Percentiles rank a stretch among this genome's conserved stretches.
Evolutionary conservation across 139 green algal species (phyloP).

Genomic region (Volvox africanus): DNA sequence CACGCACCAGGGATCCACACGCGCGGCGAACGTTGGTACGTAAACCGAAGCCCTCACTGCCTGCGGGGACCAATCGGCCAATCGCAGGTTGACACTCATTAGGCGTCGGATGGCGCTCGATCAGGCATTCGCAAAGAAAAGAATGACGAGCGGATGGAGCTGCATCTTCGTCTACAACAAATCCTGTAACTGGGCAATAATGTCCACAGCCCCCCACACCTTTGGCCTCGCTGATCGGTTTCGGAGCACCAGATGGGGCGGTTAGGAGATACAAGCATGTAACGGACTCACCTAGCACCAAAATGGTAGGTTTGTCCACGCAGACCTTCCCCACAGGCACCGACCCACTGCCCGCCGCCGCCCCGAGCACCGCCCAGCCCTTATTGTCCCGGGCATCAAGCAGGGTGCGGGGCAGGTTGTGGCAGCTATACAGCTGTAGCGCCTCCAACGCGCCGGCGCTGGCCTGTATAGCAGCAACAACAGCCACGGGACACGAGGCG

Average conservation of each 20-base stretch:
- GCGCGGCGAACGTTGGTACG: constrained; percentile 79
- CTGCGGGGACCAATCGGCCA: constrained; percentile 37
- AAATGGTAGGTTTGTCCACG: constrained; percentile 76
- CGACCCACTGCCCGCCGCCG: constrained; percentile 67
- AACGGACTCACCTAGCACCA: constrained; percentile 84
- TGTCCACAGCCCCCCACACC: too few species aligned
- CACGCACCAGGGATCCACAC: constrained; percentile 71
- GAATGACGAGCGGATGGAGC: too few species aligned
- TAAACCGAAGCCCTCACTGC: constrained; percentile 88
- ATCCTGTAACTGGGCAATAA: too few species aligned
- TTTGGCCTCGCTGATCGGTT: too few species aligned
- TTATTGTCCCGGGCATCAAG: constrained; percentile 61
- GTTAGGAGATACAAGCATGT: too few species aligned
- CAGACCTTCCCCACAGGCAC: constrained; percentile 51
- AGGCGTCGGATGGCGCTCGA: too few species aligned
- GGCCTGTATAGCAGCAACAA: constrained; percentile 42
- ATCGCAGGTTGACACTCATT: too few species aligned
- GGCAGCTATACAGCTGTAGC: constrained; percentile 71
- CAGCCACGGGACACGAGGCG: too few species aligned
- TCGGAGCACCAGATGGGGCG: too few species aligned
- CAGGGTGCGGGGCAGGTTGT: constrained; percentile 84
- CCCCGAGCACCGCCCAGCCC: constrained; percentile 88
- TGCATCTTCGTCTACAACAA: too few species aligned
- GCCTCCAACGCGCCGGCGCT: constrained; percentile 89
- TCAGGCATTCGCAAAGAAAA: too few species aligned